Evolutionary conservation across 1,139 yeast genomes (phyloP).

Genomic region (Eremothecium coryli): DNA sequence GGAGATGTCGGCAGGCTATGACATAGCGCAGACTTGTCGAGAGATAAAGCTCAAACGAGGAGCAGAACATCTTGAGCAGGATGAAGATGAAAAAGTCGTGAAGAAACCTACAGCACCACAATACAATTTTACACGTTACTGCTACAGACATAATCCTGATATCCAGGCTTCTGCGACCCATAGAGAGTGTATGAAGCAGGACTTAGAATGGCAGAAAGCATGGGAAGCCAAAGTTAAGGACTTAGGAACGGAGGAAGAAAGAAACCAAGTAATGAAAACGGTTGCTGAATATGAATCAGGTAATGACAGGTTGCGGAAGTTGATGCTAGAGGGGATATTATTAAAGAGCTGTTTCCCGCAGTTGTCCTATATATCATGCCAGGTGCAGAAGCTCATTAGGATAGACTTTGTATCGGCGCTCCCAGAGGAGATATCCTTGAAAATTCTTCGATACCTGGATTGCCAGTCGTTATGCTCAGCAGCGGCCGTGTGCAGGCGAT

Average conservation of each 20-base stretch:
- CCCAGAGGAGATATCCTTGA: constrained; percentile 78
- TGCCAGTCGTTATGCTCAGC: constrained; percentile 88
- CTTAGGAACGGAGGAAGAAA: constrained; percentile 64
- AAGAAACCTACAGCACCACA: constrained; percentile 16
- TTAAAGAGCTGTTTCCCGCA: constrained; percentile 95
- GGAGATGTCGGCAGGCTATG: no score
- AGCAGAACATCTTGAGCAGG: constrained; percentile 7
- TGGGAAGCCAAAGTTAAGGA: constrained; percentile 59
- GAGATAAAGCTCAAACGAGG: not conserved
- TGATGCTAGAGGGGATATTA: constrained; percentile 74
- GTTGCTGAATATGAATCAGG: constrained; percentile 41
- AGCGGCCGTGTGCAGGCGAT: constrained; percentile 77
- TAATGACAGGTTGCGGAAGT: constrained; percentile 36
- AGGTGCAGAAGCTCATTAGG: constrained; percentile 67
- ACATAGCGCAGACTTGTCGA: no score
- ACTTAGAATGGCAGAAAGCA: constrained; percentile 46
- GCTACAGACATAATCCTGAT: constrained; percentile 90
- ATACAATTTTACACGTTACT: constrained; percentile 40
- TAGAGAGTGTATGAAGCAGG: constrained; percentile 37
- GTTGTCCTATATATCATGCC: constrained; percentile 70
- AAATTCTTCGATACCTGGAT: constrained; percentile 79
- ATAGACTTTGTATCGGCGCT: constrained; percentile 80
- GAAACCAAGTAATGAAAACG: constrained; percentile 53
- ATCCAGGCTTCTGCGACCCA: constrained; percentile 33
- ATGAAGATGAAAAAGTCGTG: constrained; percentile 2